A percentile compares a stretch with the other conserved stretches of the same genome.
These are phyloP conservation scores for Phytophthora colocasiae DNA, from an alignment of 352 stramenopile species.

Conservation along the genomic window DNA sequence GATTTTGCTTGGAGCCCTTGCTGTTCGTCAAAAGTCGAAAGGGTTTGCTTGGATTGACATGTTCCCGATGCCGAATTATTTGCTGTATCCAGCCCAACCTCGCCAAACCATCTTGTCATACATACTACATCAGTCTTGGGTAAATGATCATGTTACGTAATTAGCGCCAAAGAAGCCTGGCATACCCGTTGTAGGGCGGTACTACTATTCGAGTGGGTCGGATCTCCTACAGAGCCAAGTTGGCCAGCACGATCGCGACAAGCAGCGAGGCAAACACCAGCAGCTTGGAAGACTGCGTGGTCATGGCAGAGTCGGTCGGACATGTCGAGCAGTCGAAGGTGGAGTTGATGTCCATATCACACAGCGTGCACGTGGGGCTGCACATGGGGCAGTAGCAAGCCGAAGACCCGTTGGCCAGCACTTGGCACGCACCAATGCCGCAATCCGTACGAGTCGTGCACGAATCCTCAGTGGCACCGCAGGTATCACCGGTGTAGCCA, in stretches of 20 bases:
- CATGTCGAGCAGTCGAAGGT: slow-evolving; percentile 52
- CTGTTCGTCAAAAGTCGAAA: too few relatives aligned
- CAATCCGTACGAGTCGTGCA: slow-evolving; percentile 55
- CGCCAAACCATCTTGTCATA: not conserved
- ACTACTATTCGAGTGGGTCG: slow-evolving; percentile 33
- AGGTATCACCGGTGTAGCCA: slow-evolving; percentile 58
- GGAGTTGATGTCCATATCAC: slow-evolving; percentile 41
- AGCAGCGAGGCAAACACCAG: slow-evolving; percentile 46
- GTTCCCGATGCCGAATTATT: too few relatives aligned
- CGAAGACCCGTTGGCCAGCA: slow-evolving; percentile 52
- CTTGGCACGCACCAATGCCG: slow-evolving; percentile 50
- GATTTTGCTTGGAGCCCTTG: not conserved
- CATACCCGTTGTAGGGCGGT: slow-evolving; percentile 11
- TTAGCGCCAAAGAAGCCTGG: slow-evolving; percentile 22
- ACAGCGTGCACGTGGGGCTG: slow-evolving; percentile 46
- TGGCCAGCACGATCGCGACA: slow-evolving; percentile 42
- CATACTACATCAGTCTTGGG: not conserved
- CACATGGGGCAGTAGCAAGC: slow-evolving; percentile 55
- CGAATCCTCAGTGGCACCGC: slow-evolving; percentile 56
- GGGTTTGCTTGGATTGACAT: too few relatives aligned
- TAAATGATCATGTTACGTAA: slow-evolving; percentile 39
- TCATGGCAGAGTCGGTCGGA: slow-evolving; percentile 26
- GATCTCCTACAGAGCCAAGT: slow-evolving; percentile 45
- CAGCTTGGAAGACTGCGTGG: slow-evolving; percentile 45
- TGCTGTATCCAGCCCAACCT: too few relatives aligned